phyloP scores from a whole-genome alignment of 345 rosid genomes.

The Adansonia digitata region DNA sequence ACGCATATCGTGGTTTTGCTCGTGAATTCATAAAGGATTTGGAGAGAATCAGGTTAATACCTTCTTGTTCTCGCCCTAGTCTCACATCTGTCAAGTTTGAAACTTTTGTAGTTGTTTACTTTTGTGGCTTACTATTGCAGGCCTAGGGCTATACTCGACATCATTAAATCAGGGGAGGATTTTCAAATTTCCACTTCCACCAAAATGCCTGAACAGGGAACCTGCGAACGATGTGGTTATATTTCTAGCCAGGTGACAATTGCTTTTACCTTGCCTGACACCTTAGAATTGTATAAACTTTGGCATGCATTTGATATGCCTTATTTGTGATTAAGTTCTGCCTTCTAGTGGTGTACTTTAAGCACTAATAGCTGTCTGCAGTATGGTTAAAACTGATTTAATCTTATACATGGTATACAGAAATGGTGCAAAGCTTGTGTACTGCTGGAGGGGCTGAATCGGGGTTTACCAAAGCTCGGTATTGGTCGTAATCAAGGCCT shows the following conservation, averaged over 20 bases:
- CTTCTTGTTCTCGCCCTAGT: neutral
- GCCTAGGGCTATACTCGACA: constrained; percentile 87
- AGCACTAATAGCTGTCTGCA: neutral
- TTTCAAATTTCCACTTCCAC: constrained; percentile 76
- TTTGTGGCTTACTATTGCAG: constrained; percentile 33
- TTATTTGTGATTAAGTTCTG: neutral
- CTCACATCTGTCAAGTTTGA: neutral
- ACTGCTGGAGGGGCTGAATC: constrained; percentile 81
- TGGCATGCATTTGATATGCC: neutral
- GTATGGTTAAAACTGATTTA: neutral
- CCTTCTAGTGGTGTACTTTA: neutral
- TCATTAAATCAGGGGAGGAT: constrained; percentile 81
- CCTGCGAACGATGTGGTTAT: constrained; percentile 87
- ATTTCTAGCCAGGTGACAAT: constrained; percentile 85
- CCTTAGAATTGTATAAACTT: neutral
- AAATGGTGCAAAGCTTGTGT: constrained; percentile 98
- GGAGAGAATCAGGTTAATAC: constrained; percentile 75
- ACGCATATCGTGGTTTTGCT: constrained; percentile 94
- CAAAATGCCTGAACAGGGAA: constrained; percentile 97
- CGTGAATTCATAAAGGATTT: constrained; percentile 94
- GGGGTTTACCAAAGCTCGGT: constrained; percentile 84
- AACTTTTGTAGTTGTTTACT: neutral
- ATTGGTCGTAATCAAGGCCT: constrained; percentile 59
- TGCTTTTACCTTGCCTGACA: constrained; percentile 7
- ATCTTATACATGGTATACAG: constrained; percentile 22